These are phyloP conservation scores for Cystobasidium slooffiae DNA, from an alignment of 1,284 basidiomycete species.

Conservation along the genomic window DNA sequence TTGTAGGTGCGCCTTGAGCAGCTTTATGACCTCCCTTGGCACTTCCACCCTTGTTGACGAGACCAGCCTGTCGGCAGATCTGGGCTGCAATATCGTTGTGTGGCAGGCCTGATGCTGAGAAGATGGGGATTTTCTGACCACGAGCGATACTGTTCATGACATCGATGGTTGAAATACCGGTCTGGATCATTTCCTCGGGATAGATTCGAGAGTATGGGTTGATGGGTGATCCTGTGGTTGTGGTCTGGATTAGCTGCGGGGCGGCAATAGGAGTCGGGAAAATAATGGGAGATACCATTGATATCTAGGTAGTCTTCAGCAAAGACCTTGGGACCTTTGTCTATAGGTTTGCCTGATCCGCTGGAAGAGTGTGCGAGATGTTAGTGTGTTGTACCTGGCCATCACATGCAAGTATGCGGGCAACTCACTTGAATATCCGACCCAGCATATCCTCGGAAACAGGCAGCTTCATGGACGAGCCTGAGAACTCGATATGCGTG, in stretches of 20 bases:
- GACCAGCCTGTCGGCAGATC: conserved; percentile 98
- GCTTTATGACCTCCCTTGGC: conserved; percentile 98
- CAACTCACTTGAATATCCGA: conserved; percentile 82
- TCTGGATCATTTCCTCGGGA: conserved; percentile 99
- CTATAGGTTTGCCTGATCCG: conserved; percentile 96
- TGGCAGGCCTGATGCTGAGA: conserved; percentile 97
- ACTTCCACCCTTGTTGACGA: conserved; percentile 80
- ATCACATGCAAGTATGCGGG: background rate
- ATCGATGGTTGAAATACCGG: conserved; percentile 98
- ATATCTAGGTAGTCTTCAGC: conserved; percentile 99
- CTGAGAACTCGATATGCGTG: conserved; percentile 97
- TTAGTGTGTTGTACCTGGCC: background rate
- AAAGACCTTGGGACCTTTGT: conserved; percentile 98
- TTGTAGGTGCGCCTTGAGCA: conserved; percentile 89
- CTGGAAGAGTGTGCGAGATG: background rate
- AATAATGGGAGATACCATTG: conserved; percentile 68
- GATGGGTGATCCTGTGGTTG: conserved; percentile 82
- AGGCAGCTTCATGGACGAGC: conserved; percentile 96
- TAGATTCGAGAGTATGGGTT: conserved; percentile 99
- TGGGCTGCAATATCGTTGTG: conserved; percentile 99
- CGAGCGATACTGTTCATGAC: conserved; percentile 98
- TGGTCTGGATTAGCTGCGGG: conserved; percentile 14
- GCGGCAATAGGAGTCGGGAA: background rate
- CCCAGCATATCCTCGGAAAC: conserved; percentile 99
- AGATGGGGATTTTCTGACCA: conserved; percentile 99